These are phyloP conservation scores for Ramaria rubella DNA, from an alignment of 768 basidiomycete species.

Conservation along the genomic window DNA sequence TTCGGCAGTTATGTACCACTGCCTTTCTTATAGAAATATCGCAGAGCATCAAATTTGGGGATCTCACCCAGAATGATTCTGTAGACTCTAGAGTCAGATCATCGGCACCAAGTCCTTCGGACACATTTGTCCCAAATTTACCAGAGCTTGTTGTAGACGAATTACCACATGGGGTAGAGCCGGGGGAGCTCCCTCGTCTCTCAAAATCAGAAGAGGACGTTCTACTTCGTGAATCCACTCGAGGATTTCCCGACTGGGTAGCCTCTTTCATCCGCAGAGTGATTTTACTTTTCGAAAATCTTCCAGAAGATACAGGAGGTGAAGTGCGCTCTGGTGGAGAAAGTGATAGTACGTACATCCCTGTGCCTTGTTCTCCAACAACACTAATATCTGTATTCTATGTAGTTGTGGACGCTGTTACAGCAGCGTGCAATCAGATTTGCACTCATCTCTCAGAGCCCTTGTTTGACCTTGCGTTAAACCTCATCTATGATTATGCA, in stretches of 20 bases:
- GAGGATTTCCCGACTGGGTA: conserved; percentile 76
- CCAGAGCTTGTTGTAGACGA: conserved; percentile 23
- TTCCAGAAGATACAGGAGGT: conserved; percentile 73
- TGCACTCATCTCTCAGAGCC: conserved; percentile 68
- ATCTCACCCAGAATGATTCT: conserved; percentile 37
- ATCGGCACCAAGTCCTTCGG: not conserved
- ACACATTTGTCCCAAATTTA: not conserved
- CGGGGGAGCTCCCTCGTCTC: conserved; percentile 34
- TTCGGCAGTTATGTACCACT: conserved; percentile 58
- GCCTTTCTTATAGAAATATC: conserved; percentile 69
- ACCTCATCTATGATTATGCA: conserved; percentile 79
- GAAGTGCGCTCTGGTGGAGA: conserved; percentile 52
- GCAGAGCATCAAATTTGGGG: conserved; percentile 68
- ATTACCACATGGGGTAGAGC: conserved; percentile 33
- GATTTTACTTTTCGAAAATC: conserved; percentile 73
- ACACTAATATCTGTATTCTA: not conserved
- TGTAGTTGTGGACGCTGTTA: conserved; percentile 68
- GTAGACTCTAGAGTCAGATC: not conserved
- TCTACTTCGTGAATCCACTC: conserved; percentile 62
- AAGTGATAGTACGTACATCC: conserved; percentile 45
- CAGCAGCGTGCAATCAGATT: conserved; percentile 69
- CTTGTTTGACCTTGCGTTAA: conserved; percentile 72
- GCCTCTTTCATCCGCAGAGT: conserved; percentile 74
- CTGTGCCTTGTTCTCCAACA: not conserved
- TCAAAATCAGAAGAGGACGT: conserved; percentile 65